Evolutionary conservation across 768 basidiomycete species (phyloP).

Genomic region (Hydnomerulius pinastri): DNA sequence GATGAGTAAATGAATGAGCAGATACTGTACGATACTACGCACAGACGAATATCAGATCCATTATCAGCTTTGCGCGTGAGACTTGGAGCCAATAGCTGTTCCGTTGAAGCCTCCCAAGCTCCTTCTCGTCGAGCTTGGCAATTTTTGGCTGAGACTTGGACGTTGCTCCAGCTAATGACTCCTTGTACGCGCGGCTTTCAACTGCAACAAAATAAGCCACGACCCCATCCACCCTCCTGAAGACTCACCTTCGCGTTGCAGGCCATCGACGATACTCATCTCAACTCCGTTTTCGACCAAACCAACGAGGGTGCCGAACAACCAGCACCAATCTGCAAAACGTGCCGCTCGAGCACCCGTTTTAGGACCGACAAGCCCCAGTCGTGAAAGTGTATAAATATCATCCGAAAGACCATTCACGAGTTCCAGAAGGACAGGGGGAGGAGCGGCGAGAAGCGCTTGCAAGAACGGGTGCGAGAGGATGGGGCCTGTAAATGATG

Average conservation of each 20-base stretch:
- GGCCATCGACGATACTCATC: conserved; percentile 63
- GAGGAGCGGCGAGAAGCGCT: conserved; percentile 75
- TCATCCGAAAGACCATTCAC: conserved; percentile 77
- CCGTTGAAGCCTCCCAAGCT: conserved; percentile 63
- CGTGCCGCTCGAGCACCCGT: conserved; percentile 69
- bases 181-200: conserved; percentile 69
- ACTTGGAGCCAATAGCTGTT: conserved; percentile 79
- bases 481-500: conserved; percentile 19
- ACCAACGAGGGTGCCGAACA: conserved; percentile 74
- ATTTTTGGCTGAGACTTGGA: conserved; percentile 65
- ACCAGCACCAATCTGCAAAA: conserved; percentile 87
- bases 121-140: conserved; percentile 65
- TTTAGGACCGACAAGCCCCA: conserved; percentile 68
- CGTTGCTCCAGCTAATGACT: conserved; percentile 72
- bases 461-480: conserved; percentile 66
- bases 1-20: conserved; percentile 11
- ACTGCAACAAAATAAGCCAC: conserved; percentile 42
- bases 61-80: conserved; percentile 67
- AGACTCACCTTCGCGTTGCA: conserved; percentile 60
- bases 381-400: conserved; percentile 68
- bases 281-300: conserved; percentile 86
- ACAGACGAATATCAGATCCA: conserved; percentile 92
- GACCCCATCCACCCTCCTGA: neutral
- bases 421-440: conserved; percentile 79
- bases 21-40: conserved; percentile 32